Conservation (phyloP, 2,329 filamentous ascomycete species). For the Pleomassaria siparia region DNA sequence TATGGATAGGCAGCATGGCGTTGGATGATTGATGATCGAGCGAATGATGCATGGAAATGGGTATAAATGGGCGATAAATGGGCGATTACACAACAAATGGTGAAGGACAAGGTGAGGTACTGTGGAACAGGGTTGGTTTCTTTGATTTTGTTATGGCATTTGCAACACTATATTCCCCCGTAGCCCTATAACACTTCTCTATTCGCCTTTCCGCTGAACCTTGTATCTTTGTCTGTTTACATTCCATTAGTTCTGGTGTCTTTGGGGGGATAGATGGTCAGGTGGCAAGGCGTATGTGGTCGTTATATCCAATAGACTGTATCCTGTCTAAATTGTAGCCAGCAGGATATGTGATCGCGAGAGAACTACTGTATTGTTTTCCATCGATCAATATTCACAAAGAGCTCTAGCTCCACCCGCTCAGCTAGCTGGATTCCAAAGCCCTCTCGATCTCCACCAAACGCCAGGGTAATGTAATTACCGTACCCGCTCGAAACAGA, state of each 20-base stretch:
- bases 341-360: neutral
- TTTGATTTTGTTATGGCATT: neutral
- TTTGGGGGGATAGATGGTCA: neutral
- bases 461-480: neutral
- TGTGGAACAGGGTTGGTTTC: neutral
- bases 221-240: neutral
- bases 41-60: neutral
- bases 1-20: neutral
- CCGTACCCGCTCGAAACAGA: constrained; percentile 1
- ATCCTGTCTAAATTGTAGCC: no score
- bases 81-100: neutral
- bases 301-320: no score
- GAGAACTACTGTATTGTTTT: neutral
- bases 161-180: neutral
- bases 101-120: neutral
- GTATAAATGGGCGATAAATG: neutral
- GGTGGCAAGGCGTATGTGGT: neutral
- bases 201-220: neutral
- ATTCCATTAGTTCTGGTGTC: neutral
- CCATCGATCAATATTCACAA: neutral
- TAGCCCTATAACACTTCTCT: neutral
- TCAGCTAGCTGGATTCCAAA: neutral
- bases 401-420: no score
- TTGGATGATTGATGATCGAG: constrained; percentile 1
- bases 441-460: neutral